Evolutionary conservation across 306 rosid genomes (phyloP).

Genomic region (Quercus agrifolia): DNA sequence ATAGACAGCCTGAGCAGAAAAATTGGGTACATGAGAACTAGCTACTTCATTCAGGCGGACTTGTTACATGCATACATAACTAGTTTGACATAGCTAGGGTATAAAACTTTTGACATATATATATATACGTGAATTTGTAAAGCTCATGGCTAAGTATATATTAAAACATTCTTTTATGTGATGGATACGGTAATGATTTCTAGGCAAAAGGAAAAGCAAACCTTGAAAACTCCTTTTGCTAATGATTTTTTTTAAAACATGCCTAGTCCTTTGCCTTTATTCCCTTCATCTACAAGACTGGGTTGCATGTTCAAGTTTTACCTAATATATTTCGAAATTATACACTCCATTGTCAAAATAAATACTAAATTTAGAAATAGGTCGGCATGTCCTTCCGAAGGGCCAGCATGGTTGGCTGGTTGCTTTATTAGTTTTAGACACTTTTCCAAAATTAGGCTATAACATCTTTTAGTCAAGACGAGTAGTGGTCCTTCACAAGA

Average conservation of each 20-base stretch:
- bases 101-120: not conserved
- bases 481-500: constrained; percentile 1
- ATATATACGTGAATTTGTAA: not conserved
- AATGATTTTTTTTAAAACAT: not conserved
- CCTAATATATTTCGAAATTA: not conserved
- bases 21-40: not conserved
- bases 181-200: not conserved
- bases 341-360: not conserved
- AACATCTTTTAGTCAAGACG: too few species aligned
- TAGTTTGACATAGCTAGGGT: not conserved
- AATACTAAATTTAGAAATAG: not conserved
- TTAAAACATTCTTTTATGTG: not conserved
- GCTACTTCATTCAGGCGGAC: not conserved
- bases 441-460: not conserved
- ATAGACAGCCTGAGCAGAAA: not conserved
- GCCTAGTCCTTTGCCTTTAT: not conserved
- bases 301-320: not conserved
- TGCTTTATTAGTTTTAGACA: not conserved
- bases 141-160: not conserved
- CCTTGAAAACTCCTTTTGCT: not conserved
- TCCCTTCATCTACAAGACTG: not conserved
- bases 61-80: not conserved
- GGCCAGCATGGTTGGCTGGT: not conserved
- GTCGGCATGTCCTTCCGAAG: not conserved
- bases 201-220: not conserved